Evolutionary conservation across 768 basidiomycete genomes (phyloP).

Genomic region (Agrocybe pediades): DNA sequence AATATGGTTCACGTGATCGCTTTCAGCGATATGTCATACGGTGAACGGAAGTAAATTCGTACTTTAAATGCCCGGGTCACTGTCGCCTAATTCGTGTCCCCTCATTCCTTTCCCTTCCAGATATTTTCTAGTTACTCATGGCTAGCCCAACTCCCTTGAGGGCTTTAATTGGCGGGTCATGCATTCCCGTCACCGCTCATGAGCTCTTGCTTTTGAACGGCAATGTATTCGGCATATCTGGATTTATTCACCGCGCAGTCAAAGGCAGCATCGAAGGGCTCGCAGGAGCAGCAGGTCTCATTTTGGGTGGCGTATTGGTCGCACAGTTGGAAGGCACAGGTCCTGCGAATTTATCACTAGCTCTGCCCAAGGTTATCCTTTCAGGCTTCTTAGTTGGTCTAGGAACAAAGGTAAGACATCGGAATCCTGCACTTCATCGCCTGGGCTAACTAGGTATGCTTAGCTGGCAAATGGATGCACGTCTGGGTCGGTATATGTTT

Average conservation of each 20-base stretch:
- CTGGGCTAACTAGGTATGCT: constrained; percentile 6
- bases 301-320: constrained; percentile 48
- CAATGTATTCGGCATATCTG: constrained; percentile 60
- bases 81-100: neutral
- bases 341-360: constrained; percentile 24
- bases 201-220: constrained; percentile 56
- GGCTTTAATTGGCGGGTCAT: constrained; percentile 57
- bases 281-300: constrained; percentile 44
- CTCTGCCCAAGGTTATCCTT: constrained; percentile 33
- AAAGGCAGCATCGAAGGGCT: constrained; percentile 45
- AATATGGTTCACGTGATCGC: constrained; percentile 12
- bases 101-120: neutral
- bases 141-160: constrained; percentile 46
- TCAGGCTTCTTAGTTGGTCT: constrained; percentile 61
- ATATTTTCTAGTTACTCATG: constrained; percentile 27
- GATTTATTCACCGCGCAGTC: constrained; percentile 55
- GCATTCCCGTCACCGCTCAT: constrained; percentile 53
- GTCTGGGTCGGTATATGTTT: constrained; percentile 46
- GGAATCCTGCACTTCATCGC: neutral
- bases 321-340: constrained; percentile 40
- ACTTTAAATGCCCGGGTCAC: neutral
- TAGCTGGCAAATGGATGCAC: constrained; percentile 67
- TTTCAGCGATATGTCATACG: constrained; percentile 13
- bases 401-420: constrained; percentile 50
- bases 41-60: neutral